Percentiles rank a stretch among this genome's conserved stretches.
Evolutionary conservation across 148 eudicot genomes (phyloP).

Genomic region (Tetragonia tetragonoides): DNA sequence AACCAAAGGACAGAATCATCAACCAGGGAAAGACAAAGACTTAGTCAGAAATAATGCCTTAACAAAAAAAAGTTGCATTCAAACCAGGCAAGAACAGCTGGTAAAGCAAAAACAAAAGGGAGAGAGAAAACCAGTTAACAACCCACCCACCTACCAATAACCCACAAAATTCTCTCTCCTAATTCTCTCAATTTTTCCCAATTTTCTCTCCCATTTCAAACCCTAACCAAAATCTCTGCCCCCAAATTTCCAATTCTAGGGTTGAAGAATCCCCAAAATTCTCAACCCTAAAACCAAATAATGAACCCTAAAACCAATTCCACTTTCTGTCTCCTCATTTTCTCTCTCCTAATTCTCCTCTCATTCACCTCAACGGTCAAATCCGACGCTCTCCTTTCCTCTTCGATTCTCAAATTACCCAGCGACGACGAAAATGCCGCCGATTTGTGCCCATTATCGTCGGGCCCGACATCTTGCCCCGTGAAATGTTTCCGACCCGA

Average conservation of each 20-base stretch:
- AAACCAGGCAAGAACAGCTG: slow-evolving; percentile 11
- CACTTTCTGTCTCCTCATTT: slow-evolving; percentile 12
- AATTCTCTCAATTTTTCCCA: not conserved
- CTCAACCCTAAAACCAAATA: not conserved
- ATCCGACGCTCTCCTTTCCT: slow-evolving; percentile 22
- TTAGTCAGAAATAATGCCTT: not conserved
- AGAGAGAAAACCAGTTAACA: not conserved
- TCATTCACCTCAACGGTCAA: slow-evolving; percentile 27
- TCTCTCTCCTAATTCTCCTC: slow-evolving; percentile 30
- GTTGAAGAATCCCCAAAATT: not conserved
- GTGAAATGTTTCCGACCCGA: slow-evolving; percentile 78
- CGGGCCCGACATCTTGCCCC: slow-evolving; percentile 44
- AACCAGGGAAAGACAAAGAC: not conserved
- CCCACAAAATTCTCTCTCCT: not conserved
- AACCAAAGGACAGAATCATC: not conserved
- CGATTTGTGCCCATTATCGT: slow-evolving; percentile 26
- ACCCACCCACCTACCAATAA: not conserved
- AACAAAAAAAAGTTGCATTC: no score
- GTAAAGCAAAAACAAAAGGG: not conserved
- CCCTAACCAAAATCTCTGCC: not conserved
- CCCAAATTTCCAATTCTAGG: not conserved
- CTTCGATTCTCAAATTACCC: slow-evolving; percentile 37
- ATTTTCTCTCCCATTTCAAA: slow-evolving; percentile 9
- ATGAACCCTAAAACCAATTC: not conserved
- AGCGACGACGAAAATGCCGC: slow-evolving; percentile 17